Conservation (phyloP, 805 yeast species). For the Teunomyces lycoperdinae region DNA sequence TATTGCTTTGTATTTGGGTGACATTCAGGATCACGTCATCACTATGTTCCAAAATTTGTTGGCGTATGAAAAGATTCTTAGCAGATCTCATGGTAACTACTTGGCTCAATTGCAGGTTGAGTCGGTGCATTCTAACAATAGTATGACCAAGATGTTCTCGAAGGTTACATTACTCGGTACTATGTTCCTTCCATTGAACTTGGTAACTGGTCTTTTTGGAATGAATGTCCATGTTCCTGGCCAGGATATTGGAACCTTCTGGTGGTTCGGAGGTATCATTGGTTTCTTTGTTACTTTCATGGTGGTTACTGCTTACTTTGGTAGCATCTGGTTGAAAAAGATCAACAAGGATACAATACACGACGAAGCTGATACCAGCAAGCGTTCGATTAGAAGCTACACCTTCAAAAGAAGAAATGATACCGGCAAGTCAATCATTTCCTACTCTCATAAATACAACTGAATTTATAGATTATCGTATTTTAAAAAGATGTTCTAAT, state of each 20-base stretch:
- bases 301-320: conserved; percentile 21
- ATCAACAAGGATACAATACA: conserved; percentile 8
- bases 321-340: conserved; percentile 20
- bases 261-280: conserved; percentile 22
- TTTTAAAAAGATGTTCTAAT: neutral
- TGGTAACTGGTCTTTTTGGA: conserved; percentile 26
- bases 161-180: conserved; percentile 29
- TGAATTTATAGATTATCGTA: conserved; percentile 8
- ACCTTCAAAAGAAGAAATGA: conserved; percentile 24
- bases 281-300: conserved; percentile 23
- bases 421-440: conserved; percentile 38
- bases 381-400: conserved; percentile 21
- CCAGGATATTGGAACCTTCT: conserved; percentile 5
- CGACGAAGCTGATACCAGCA: conserved; percentile 8
- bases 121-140: conserved; percentile 24
- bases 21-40: conserved; percentile 31
- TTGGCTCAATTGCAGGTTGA: conserved; percentile 31
- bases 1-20: conserved; percentile 28
- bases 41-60: conserved; percentile 29
- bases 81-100: conserved; percentile 27
- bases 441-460: conserved; percentile 37
- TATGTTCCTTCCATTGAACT: conserved; percentile 25
- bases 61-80: conserved; percentile 27
- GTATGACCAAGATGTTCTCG: conserved; percentile 23
- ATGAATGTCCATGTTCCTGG: conserved; percentile 29